Evolutionary conservation across 208 protist species (phyloP).

Genomic region (Leishmania major): DNA sequence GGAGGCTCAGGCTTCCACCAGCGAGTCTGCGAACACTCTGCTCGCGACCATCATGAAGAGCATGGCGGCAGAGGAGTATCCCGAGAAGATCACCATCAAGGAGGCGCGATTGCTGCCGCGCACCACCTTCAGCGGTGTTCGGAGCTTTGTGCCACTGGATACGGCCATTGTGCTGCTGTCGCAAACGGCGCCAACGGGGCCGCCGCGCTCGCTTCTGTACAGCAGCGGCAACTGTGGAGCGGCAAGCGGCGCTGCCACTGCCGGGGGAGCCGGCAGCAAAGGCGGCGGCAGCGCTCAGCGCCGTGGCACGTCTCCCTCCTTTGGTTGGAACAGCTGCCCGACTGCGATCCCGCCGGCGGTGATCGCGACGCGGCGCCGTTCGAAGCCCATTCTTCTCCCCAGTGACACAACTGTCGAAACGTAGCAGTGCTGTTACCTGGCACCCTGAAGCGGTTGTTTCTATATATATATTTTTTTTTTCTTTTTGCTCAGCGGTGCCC

Average conservation of each 20-base stretch:
- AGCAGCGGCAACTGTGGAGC: not conserved
- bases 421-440: not conserved
- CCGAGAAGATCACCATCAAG: constrained; percentile 68
- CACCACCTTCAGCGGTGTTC: constrained; percentile 56
- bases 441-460: not conserved
- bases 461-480: not conserved
- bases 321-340: not conserved
- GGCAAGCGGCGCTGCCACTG: not conserved
- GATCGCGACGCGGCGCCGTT: constrained; percentile 26
- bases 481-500: not conserved
- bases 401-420: constrained; percentile 11
- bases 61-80: constrained; percentile 54
- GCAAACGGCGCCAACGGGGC: constrained; percentile 60
- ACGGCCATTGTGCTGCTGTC: constrained; percentile 52
- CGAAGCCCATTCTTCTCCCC: not conserved
- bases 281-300: constrained; percentile 5
- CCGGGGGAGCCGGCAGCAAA: not conserved
- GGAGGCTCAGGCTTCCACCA: constrained; percentile 14
- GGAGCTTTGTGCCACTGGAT: constrained; percentile 58
- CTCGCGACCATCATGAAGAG: constrained; percentile 37
- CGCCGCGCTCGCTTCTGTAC: constrained; percentile 67
- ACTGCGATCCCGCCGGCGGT: constrained; percentile 6
- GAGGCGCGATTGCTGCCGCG: constrained; percentile 58
- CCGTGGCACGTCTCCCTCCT: constrained; percentile 4
- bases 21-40: constrained; percentile 22